A percentile compares a stretch with the other conserved stretches of the same genome.
Conservation (phyloP, 2,329 filamentous ascomycete genomes). For the Rhinocladiella mackenziei region DNA sequence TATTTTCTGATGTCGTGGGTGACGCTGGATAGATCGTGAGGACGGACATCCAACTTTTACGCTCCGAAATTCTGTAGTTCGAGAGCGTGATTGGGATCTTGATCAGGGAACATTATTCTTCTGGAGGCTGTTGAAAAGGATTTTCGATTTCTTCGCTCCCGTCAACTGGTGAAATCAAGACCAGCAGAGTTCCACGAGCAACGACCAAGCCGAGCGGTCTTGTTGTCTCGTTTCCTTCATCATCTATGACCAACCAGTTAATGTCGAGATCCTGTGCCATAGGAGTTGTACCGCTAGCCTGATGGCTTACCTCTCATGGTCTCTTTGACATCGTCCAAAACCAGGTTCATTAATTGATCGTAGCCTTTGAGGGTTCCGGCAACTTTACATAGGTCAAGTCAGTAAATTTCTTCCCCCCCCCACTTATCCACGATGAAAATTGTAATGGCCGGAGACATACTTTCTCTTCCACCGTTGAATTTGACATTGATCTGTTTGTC, state of each 20-base stretch:
- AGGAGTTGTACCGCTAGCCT: not conserved
- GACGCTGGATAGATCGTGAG: too few species aligned
- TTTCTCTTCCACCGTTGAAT: conserved; percentile 91
- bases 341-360: conserved; percentile 96
- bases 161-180: conserved; percentile 86
- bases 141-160: conserved; percentile 96
- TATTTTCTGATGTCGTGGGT: too few species aligned
- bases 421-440: not conserved
- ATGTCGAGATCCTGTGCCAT: not conserved
- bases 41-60: too few species aligned
- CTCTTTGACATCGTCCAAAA: conserved; percentile 91
- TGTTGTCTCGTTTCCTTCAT: conserved; percentile 82
- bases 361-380: conserved; percentile 88
- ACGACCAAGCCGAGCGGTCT: conserved; percentile 81
- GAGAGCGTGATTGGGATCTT: too few species aligned
- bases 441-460: conserved; percentile 46
- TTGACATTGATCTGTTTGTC: conserved; percentile 94
- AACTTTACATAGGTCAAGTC: conserved; percentile 51
- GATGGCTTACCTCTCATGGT: conserved; percentile 68
- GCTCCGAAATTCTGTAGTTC: too few species aligned
- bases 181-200: conserved; percentile 84
- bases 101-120: conserved; percentile 47
- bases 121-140: conserved; percentile 72
- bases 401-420: not conserved
- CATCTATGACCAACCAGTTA: conserved; percentile 69